These are phyloP conservation scores for Monascus purpureus DNA, from an alignment of 495 filamentous ascomycete species.

Conservation along the genomic window DNA sequence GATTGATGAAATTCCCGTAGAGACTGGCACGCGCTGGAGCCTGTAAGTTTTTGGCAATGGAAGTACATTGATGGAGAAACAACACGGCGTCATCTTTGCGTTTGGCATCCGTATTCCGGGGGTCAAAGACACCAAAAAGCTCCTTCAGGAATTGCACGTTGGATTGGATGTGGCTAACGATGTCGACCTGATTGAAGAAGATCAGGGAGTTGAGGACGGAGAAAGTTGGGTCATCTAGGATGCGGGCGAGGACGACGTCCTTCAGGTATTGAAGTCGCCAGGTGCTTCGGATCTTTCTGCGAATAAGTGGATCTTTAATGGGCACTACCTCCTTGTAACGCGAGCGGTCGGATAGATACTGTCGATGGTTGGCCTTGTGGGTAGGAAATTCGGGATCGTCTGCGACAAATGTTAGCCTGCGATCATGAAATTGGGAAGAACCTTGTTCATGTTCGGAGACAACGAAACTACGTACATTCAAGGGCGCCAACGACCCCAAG, in stretches of 20 bases:
- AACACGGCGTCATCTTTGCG: slow-evolving; percentile 88
- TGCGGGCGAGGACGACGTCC: slow-evolving; percentile 90
- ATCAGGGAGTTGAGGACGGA: slow-evolving; percentile 95
- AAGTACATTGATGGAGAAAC: slow-evolving; percentile 93
- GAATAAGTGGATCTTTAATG: slow-evolving; percentile 67
- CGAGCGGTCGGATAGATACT: slow-evolving; percentile 77
- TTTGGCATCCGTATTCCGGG: slow-evolving; percentile 43
- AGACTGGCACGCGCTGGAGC: slow-evolving; percentile 62
- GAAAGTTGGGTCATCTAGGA: slow-evolving; percentile 94
- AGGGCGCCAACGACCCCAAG: slow-evolving; percentile 90
- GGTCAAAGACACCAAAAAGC: slow-evolving; percentile 77
- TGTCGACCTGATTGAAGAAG: slow-evolving; percentile 98
- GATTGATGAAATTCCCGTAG: slow-evolving; percentile 77
- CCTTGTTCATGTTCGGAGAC: too few species aligned
- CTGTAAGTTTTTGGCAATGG: slow-evolving; percentile 88
- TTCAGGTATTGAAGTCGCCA: slow-evolving; percentile 97
- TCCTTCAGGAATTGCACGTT: slow-evolving; percentile 69
- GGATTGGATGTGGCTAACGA: slow-evolving; percentile 78
- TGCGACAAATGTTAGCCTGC: too few species aligned
- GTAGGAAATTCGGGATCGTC: slow-evolving; percentile 97
- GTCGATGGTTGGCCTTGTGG: slow-evolving; percentile 94
- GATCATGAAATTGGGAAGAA: too few species aligned
- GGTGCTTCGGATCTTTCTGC: slow-evolving; percentile 86
- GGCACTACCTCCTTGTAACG: slow-evolving; percentile 93
- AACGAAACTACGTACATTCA: slow-evolving; percentile 50